phyloP scores from a whole-genome alignment of 225 moss, liverwort and hornwort genomes.

The Thuidium tamariscinum region DNA sequence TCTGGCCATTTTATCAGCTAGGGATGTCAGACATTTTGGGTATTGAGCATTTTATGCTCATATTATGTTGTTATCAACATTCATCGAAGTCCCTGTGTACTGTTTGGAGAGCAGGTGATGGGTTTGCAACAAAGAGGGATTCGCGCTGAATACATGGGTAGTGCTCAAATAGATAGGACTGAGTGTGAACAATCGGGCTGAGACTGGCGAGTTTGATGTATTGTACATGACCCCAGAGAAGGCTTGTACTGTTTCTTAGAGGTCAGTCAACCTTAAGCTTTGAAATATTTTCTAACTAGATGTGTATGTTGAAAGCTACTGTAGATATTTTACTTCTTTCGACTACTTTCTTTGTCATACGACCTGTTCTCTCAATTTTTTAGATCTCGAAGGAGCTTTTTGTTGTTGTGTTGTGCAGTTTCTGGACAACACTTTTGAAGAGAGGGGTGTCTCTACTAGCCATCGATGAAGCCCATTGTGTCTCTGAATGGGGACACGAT shows the following conservation, averaged over 20 bases:
- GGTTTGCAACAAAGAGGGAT: constrained; percentile 78
- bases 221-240: constrained; percentile 95
- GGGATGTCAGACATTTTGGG: neutral
- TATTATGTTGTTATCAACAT: neutral
- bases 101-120: constrained; percentile 59
- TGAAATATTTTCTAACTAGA: neutral
- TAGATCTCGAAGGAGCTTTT: neutral
- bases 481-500: constrained; percentile 98
- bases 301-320: neutral
- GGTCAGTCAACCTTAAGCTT: neutral
- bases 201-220: constrained; percentile 69
- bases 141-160: constrained; percentile 69
- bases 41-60: neutral
- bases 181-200: constrained; percentile 48
- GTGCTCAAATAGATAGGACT: constrained; percentile 63
- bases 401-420: constrained; percentile 34
- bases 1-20: neutral
- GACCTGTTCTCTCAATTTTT: neutral
- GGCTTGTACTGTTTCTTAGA: constrained; percentile 55
- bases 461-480: constrained; percentile 96
- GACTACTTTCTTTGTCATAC: neutral
- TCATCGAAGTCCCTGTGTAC: neutral
- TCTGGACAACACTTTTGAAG: constrained; percentile 65
- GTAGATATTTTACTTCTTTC: neutral
- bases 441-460: constrained; percentile 83